These are phyloP conservation scores for Exophiala aquamarina DNA, from an alignment of 2,329 filamentous ascomycete genomes.

Conservation along the genomic window DNA sequence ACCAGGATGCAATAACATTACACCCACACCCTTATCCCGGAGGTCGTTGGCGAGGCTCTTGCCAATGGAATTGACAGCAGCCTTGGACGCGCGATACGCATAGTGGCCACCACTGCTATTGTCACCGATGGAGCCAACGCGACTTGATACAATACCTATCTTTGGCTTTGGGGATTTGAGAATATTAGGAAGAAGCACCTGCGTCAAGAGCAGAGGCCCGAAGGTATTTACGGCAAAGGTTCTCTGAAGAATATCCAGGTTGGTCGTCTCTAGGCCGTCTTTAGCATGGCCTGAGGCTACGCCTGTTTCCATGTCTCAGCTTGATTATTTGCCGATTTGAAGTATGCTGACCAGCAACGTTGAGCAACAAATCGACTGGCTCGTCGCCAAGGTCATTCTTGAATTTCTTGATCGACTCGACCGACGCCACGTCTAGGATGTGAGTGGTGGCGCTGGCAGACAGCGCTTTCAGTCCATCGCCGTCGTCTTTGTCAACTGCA, in stretches of 20 bases:
- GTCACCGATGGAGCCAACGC: conserved; percentile 45
- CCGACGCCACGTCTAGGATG: conserved; percentile 21
- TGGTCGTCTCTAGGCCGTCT: conserved; percentile 35
- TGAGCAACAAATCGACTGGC: conserved; percentile 24
- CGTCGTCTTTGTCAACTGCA: conserved; percentile 22
- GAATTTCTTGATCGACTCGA: conserved; percentile 24
- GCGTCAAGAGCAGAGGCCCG: conserved; percentile 45
- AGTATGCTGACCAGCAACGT: conserved; percentile 22
- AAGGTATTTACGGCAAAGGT: conserved; percentile 47
- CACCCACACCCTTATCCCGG: conserved; percentile 40
- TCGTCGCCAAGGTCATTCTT: conserved; percentile 17
- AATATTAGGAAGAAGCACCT: conserved; percentile 45
- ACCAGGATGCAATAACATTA: conserved; percentile 46
- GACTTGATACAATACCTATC: conserved; percentile 43
- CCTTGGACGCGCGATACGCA: conserved; percentile 46
- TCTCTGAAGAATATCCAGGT: conserved; percentile 27
- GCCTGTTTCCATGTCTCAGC: conserved; percentile 26
- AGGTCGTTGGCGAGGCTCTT: conserved; percentile 46
- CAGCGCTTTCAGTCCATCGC: conserved; percentile 19
- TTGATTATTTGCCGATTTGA: neutral
- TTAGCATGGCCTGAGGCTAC: conserved; percentile 34
- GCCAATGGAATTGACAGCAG: conserved; percentile 46
- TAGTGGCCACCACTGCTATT: conserved; percentile 45
- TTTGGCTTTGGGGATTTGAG: conserved; percentile 32
- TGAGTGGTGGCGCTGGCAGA: conserved; percentile 13